Base-by-base conservation (phyloP, 2,329 filamentous ascomycete species). In the Cytospora paraplurivora region DNA sequence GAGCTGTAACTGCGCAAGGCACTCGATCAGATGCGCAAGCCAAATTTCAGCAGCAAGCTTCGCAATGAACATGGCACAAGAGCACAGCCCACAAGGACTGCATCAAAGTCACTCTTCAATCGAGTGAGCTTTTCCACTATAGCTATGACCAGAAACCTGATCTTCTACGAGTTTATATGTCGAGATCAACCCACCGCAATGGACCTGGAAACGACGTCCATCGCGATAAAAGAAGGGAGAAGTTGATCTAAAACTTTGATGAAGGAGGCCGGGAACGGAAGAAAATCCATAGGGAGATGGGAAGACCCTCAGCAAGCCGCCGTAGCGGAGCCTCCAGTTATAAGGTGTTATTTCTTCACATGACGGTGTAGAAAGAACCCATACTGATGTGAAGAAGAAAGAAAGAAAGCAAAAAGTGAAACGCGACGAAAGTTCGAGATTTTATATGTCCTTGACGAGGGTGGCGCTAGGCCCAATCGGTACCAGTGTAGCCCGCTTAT, bases 281-380 rank as follows among this genome's bases (percentile, higher is more conserved):
- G 79, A 76, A 81, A 76, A 81, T 77, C 77, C 78, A 83, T 77
- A 71, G 77, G 72, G 73, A 72, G 71, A 67, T 70, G 69, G 74
- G 72, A 76, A 79, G 79, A 77, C 80, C 79, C 79, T 81, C 80
- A 83, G 81, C 80, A 81, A 81, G 79, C 79, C 80, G 78, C 80
- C 72, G 73, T 74, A 72, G 81, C 78, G 81, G 79, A 82, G 81
- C 80, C 81, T 74, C 78, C 80, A 72, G 75, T 68, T 59, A 63
- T 63, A 71, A 69, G 68, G 74, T 75, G 76, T 75, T 75, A 73
- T 21, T 49, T 74, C 77, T 77, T 78, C 79, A 82, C 76, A 74
- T 82, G 79, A 78, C 80, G 80, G 77, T 82, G 79, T 77, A 79
- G 76, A 76, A 73, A 59, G 27, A 76, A 76, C 73, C 75, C 77